Conservation (phyloP, 768 basidiomycete genomes). For the Auricularia auricula-judae region DNA sequence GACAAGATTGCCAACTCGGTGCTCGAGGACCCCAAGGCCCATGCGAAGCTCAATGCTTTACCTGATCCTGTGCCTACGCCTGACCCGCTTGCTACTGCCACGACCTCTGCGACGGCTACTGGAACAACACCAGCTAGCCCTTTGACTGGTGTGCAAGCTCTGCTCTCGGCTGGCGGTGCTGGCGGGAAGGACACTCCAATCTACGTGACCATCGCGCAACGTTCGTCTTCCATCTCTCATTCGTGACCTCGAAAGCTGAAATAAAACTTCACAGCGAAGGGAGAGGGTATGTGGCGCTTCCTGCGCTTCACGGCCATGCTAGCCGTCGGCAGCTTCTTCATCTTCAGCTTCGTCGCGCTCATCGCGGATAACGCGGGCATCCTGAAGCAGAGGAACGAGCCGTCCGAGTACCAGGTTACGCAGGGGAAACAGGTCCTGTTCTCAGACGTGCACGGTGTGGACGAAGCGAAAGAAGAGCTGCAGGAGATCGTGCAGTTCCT, state of each 20-base stretch:
- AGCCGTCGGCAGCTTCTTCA: constrained; percentile 20
- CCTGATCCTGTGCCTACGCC: background rate
- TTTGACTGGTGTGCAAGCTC: background rate
- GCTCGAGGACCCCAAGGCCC: background rate
- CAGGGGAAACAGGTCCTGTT: constrained; percentile 81
- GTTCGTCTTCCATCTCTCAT: background rate
- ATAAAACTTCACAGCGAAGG: background rate
- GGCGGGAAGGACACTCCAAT: background rate
- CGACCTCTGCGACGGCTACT: background rate
- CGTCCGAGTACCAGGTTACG: constrained; percentile 72
- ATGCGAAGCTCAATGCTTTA: background rate
- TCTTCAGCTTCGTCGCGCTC: constrained; percentile 78
- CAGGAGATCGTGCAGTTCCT: constrained; percentile 93
- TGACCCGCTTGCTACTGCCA: background rate
- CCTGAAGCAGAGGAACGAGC: constrained; percentile 76
- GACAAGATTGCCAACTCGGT: background rate
- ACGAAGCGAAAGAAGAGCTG: constrained; percentile 95
- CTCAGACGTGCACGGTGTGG: constrained; percentile 92
- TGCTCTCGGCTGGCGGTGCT: background rate
- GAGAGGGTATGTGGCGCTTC: background rate
- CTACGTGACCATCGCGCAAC: constrained; percentile 1
- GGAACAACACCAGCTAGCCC: background rate
- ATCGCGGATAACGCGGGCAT: constrained; percentile 90
- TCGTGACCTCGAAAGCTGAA: background rate
- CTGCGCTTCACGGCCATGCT: background rate